Conservation (phyloP, 345 rosid genomes). For the Euphorbia tirucalli region DNA sequence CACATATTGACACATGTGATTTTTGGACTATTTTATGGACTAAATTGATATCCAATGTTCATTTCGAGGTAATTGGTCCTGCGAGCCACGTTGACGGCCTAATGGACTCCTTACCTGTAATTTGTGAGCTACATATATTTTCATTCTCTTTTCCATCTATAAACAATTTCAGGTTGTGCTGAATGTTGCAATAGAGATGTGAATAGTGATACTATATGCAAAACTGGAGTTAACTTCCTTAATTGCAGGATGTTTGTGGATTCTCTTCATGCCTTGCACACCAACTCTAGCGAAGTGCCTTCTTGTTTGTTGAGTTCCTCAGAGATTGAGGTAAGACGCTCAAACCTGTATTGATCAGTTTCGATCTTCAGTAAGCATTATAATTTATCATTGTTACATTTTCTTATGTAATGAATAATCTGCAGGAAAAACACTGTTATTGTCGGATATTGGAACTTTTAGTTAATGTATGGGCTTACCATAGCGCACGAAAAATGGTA, state of each 20-base stretch:
- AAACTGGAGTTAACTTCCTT: conserved; percentile 1
- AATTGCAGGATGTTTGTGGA: conserved; percentile 83
- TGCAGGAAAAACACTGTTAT: conserved; percentile 83
- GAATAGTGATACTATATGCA: background rate
- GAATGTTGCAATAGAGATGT: background rate
- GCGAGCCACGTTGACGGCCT: too few species aligned
- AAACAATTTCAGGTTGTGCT: background rate
- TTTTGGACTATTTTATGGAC: too few species aligned
- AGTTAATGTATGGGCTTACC: conserved; percentile 95
- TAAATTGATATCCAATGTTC: too few species aligned
- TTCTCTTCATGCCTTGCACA: conserved; percentile 74
- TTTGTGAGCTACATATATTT: too few species aligned
- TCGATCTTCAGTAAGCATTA: background rate
- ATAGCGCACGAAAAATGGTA: conserved; percentile 81
- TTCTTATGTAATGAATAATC: conserved; percentile 18
- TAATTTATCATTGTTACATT: background rate
- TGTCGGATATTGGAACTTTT: conserved; percentile 82
- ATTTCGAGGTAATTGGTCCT: too few species aligned
- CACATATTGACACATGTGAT: too few species aligned
- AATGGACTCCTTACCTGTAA: too few species aligned
- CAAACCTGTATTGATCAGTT: background rate
- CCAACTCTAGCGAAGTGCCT: conserved; percentile 37
- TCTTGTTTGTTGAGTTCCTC: conserved; percentile 50
- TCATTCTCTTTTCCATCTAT: too few species aligned
- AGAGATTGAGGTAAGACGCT: conserved; percentile 55